Evolutionary conservation across 2,329 filamentous ascomycete species (phyloP).

Genomic region (Akanthomyces lecanii): DNA sequence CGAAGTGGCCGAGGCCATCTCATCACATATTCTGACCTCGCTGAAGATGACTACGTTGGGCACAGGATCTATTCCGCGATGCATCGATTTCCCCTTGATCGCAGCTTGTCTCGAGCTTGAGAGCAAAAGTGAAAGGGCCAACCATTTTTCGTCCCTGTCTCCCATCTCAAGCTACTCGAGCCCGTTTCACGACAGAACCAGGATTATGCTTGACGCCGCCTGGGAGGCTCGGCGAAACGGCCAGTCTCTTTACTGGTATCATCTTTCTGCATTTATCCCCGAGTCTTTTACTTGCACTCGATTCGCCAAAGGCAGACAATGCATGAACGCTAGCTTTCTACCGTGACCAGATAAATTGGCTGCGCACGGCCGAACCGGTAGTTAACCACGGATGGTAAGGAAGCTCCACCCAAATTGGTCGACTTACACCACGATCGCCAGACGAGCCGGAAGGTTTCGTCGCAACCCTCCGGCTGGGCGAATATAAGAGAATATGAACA

Average conservation of each 20-base stretch:
- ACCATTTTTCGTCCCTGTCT: conserved; percentile 13
- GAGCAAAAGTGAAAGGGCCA: conserved; percentile 15
- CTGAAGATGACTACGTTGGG: conserved; percentile 21
- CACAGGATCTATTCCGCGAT: conserved; percentile 21
- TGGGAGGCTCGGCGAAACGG: background rate
- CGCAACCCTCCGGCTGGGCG: no score
- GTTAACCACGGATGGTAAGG: no score
- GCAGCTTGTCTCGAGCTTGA: conserved; percentile 25
- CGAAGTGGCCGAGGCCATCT: conserved; percentile 20
- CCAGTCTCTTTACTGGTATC: conserved; percentile 6
- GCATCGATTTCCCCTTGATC: conserved; percentile 23
- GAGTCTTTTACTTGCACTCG: background rate
- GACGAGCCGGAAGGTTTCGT: no score
- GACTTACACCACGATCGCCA: no score
- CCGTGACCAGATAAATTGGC: no score
- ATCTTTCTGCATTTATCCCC: background rate
- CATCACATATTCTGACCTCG: conserved; percentile 23
- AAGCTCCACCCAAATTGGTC: no score
- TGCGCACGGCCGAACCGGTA: no score
- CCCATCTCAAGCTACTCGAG: conserved; percentile 18
- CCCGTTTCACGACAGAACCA: conserved; percentile 1
- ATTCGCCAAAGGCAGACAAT: background rate
- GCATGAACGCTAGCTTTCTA: no score
- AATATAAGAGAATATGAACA: no score
- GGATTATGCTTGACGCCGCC: background rate